These are phyloP conservation scores for Talaromyces stipitatus DNA, from an alignment of 495 filamentous ascomycete genomes.

Conservation along the genomic window DNA sequence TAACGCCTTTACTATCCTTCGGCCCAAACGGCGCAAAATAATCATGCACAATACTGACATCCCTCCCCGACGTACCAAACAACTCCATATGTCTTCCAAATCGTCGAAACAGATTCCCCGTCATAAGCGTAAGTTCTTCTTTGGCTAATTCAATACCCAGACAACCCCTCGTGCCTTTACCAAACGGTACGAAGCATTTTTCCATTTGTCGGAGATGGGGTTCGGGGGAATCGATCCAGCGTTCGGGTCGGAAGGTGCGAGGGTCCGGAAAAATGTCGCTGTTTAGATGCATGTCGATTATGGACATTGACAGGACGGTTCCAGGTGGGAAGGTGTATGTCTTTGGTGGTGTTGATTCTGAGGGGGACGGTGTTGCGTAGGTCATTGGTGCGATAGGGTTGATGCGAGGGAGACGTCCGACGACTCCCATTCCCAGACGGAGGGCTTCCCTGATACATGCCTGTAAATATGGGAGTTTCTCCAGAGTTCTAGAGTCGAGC, in stretches of 20 bases:
- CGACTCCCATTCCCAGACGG: conserved; percentile 3
- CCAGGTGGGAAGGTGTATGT: conserved; percentile 21
- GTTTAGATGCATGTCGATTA: conserved; percentile 21
- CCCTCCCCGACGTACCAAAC: conserved; percentile 10
- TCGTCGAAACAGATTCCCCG: conserved; percentile 35
- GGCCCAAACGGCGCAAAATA: conserved; percentile 9
- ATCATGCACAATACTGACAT: conserved; percentile 6
- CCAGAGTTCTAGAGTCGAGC: conserved; percentile 13
- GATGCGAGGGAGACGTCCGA: conserved; percentile 6
- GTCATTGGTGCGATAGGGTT: conserved; percentile 15
- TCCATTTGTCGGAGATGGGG: conserved; percentile 13
- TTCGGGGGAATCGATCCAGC: conserved; percentile 25
- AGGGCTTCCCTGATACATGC: conserved; percentile 34
- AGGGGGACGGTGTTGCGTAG: conserved; percentile 2
- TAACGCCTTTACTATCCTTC: conserved; percentile 7
- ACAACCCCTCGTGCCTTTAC: conserved; percentile 23
- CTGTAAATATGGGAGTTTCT: conserved; percentile 29
- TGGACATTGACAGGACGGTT: conserved; percentile 28
- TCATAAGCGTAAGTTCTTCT: conserved; percentile 34
- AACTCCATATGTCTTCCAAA: conserved; percentile 16
- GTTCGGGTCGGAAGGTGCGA: conserved; percentile 31
- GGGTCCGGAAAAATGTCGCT: conserved; percentile 26
- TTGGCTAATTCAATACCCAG: conserved; percentile 36
- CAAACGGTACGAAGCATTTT: conserved; percentile 20
- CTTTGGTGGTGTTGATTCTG: conserved; percentile 4